Conservation (phyloP, 495 filamentous ascomycete genomes). For the Trichoderma asperelloides region DNA sequence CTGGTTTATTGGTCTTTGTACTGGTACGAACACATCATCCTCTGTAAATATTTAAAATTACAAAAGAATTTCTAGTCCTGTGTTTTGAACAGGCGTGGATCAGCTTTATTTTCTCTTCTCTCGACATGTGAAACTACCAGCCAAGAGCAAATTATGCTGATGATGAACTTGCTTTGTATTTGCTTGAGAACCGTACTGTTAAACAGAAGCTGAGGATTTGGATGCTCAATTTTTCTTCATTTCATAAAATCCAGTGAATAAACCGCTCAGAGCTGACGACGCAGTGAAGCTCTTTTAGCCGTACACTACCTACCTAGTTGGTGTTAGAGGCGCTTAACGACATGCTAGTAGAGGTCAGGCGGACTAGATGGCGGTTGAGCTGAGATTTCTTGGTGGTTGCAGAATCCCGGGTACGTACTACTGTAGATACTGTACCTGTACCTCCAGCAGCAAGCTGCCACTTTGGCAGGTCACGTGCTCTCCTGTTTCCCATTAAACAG, state of each 20-base stretch:
- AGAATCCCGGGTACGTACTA: neutral
- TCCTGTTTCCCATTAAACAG: slow-evolving; percentile 3
- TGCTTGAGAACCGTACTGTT: no score
- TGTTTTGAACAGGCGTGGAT: neutral
- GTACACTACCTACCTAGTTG: neutral
- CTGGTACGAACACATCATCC: neutral
- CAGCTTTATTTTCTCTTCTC: neutral
- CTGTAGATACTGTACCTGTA: no score
- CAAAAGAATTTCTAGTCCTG: neutral
- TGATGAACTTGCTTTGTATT: no score
- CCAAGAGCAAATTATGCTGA: neutral
- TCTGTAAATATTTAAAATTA: neutral
- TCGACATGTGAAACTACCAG: neutral
- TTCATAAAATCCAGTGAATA: neutral
- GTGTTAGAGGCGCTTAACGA: no score
- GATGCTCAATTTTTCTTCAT: no score
- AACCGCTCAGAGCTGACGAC: neutral
- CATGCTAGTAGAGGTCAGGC: neutral
- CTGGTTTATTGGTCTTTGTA: neutral
- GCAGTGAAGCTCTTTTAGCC: neutral
- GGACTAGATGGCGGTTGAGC: neutral
- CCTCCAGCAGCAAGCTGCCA: no score
- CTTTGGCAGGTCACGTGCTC: neutral
- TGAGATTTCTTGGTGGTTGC: neutral
- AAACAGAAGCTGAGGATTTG: no score